A percentile compares a stretch with the other conserved stretches of the same genome.
phyloP scores from a whole-genome alignment of 805 yeast genomes.

The Candida michaelii region DNA sequence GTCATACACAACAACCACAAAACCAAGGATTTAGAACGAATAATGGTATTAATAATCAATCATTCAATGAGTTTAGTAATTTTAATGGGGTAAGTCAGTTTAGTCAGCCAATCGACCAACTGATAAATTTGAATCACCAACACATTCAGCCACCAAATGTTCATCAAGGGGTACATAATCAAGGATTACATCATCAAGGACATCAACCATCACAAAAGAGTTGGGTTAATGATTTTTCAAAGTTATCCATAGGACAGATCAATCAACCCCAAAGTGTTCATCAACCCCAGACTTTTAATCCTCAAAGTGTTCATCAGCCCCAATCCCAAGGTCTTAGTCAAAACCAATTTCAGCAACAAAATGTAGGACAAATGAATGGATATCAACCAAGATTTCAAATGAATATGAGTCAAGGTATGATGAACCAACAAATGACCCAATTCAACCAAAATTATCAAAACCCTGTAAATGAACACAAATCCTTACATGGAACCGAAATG shows the following conservation, averaged over 20 bases:
- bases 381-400: conserved; percentile 5
- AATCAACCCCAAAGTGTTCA: not conserved
- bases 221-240: conserved; percentile 11
- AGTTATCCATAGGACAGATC: conserved; percentile 1
- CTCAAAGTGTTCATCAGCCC: not conserved
- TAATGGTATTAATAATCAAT: conserved; percentile 30
- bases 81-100: conserved; percentile 6
- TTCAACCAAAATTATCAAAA: not conserved
- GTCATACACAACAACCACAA: not conserved
- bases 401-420: conserved; percentile 1
- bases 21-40: conserved; percentile 26
- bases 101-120: not conserved
- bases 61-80: conserved; percentile 32
- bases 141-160: not conserved
- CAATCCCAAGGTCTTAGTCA: not conserved
- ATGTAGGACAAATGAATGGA: not conserved
- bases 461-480: conserved; percentile 26
- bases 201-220: not conserved
- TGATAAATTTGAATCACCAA: not conserved
- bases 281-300: no score
- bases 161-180: conserved; percentile 7
- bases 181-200: conserved; percentile 4
- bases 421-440: not conserved
- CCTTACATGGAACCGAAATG: conserved; percentile 18
- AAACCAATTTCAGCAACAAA: not conserved